Percentiles rank a stretch among this genome's conserved stretches.
Evolutionary conservation across 2,329 filamentous ascomycete species (phyloP).

Genomic region (Purpureocillium takamizusanense): DNA sequence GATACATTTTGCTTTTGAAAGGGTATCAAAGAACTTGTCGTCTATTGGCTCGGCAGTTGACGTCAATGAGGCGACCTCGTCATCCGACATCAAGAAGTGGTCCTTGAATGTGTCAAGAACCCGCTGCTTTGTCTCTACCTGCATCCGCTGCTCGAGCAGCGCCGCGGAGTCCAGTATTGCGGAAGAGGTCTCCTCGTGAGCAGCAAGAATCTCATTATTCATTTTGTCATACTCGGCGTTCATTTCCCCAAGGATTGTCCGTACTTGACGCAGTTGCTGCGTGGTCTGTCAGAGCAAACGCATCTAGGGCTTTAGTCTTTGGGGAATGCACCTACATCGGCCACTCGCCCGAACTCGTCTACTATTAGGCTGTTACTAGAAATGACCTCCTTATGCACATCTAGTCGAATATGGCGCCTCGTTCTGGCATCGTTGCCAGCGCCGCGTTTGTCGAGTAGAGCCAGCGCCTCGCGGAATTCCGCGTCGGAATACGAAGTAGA

Average conservation of each 20-base stretch:
- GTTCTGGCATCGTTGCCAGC: conserved; percentile 69
- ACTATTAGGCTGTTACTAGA: conserved; percentile 87
- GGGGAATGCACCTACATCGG: conserved; percentile 55
- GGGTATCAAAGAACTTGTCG: conserved; percentile 70
- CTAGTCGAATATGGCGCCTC: conserved; percentile 68
- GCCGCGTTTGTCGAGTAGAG: conserved; percentile 64
- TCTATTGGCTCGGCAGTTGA: conserved; percentile 75
- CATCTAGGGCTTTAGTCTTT: too few species aligned
- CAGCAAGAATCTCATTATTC: conserved; percentile 65
- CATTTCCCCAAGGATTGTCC: conserved; percentile 64
- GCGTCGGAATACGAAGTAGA: conserved; percentile 89
- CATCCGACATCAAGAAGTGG: conserved; percentile 78
- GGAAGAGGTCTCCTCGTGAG: conserved; percentile 64
- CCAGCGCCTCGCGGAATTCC: conserved; percentile 79
- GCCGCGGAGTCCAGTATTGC: conserved; percentile 69
- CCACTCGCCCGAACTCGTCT: conserved; percentile 78
- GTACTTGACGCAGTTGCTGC: conserved; percentile 81
- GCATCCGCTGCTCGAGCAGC: conserved; percentile 62
- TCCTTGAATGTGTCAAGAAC: conserved; percentile 68
- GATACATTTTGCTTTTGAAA: conserved; percentile 77
- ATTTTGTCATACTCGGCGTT: conserved; percentile 76
- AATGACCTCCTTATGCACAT: conserved; percentile 87
- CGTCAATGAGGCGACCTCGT: conserved; percentile 68
- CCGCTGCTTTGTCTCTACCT: conserved; percentile 71
- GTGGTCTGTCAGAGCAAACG: conserved; percentile 16